These are phyloP conservation scores for Aspergillus arachidicola DNA, from an alignment of 2,329 filamentous ascomycete genomes.

Conservation along the genomic window DNA sequence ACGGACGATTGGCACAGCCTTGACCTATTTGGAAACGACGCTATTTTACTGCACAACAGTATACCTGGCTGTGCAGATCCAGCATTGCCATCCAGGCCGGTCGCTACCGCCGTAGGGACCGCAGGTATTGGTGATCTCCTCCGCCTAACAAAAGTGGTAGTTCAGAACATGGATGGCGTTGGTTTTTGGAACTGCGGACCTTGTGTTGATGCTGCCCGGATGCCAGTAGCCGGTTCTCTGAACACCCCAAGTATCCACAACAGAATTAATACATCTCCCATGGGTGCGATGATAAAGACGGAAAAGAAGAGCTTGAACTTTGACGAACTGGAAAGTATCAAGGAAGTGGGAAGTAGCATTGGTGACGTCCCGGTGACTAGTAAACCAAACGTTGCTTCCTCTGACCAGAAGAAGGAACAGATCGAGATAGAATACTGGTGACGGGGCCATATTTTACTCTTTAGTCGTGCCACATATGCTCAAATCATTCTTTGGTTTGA, in stretches of 20 bases:
- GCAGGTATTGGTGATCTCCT: constrained; percentile 32
- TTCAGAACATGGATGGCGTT: constrained; percentile 42
- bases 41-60: constrained; percentile 16
- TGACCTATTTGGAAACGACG: constrained; percentile 34
- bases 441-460: neutral
- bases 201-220: neutral
- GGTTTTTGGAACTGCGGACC: constrained; percentile 33
- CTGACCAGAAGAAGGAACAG: neutral
- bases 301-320: constrained; percentile 16
- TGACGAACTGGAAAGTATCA: constrained; percentile 24
- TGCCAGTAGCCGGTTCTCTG: neutral
- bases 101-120: constrained; percentile 30
- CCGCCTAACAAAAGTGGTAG: constrained; percentile 33
- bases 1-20: constrained; percentile 33
- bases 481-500: neutral
- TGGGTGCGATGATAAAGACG: neutral
- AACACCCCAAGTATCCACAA: neutral
- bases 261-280: neutral
- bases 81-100: constrained; percentile 10
- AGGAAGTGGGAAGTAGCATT: constrained; percentile 23
- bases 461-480: neutral
- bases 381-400: constrained; percentile 1
- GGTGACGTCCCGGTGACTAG: neutral
- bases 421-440: constrained; percentile 15
- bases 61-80: neutral